Evolutionary conservation across 2,329 filamentous ascomycete genomes (phyloP).

Genomic region (Aspergillus sp.): DNA sequence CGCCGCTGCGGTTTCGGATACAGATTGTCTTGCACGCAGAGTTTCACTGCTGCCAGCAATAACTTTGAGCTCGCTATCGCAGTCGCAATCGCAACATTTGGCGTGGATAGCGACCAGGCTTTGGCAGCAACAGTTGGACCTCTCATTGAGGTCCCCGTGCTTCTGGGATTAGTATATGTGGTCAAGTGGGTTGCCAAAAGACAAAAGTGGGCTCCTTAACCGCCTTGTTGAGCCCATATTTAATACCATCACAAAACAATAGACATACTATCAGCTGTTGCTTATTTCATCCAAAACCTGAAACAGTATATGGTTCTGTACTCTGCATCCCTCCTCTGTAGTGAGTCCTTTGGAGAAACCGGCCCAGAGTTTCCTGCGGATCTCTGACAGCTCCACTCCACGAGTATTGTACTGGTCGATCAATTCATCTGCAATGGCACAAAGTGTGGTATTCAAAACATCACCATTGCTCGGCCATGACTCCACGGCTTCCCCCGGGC

Average conservation of each 20-base stretch:
- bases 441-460: constrained; percentile 39
- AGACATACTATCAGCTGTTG: constrained; percentile 21
- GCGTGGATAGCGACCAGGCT: constrained; percentile 74
- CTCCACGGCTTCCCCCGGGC: constrained; percentile 15
- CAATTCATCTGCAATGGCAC: constrained; percentile 41
- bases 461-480: constrained; percentile 26
- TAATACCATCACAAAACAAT: background rate
- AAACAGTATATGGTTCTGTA: constrained; percentile 47
- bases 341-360: constrained; percentile 34
- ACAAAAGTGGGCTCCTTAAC: constrained; percentile 24
- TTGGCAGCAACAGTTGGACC: constrained; percentile 82
- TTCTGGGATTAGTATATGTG: constrained; percentile 75
- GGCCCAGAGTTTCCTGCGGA: constrained; percentile 36
- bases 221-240: background rate
- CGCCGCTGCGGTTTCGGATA: constrained; percentile 74
- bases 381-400: constrained; percentile 38
- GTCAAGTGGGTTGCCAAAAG: constrained; percentile 48
- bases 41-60: constrained; percentile 87
- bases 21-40: constrained; percentile 70
- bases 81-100: constrained; percentile 79
- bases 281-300: constrained; percentile 43
- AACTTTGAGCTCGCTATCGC: constrained; percentile 93
- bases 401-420: constrained; percentile 41
- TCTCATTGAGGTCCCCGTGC: constrained; percentile 80
- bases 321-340: constrained; percentile 37